phyloP scores from a whole-genome alignment of 257 asterid species.

The Solanum paucissectum region DNA sequence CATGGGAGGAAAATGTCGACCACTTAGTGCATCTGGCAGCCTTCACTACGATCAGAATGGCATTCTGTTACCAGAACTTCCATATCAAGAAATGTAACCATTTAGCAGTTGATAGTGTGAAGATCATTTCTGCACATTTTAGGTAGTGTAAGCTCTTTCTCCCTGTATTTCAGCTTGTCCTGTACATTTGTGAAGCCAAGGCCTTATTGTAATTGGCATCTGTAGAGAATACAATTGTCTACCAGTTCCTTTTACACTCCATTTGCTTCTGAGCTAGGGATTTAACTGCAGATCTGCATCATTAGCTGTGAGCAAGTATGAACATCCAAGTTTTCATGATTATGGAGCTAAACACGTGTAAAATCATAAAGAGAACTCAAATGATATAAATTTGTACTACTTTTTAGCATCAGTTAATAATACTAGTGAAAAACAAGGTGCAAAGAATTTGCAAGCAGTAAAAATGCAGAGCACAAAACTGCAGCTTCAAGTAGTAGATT shows the following conservation, averaged over 20 bases:
- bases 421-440: not conserved
- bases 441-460: not conserved
- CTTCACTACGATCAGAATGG: slow-evolving; percentile 53
- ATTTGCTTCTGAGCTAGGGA: no score
- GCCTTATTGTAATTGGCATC: not conserved
- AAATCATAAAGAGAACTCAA: not conserved
- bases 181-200: not conserved
- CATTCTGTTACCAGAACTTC: slow-evolving; percentile 33
- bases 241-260: not conserved
- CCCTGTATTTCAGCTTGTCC: not conserved
- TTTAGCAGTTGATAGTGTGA: not conserved
- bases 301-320: not conserved
- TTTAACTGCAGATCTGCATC: not conserved
- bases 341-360: not conserved
- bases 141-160: not conserved
- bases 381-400: not conserved
- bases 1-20: slow-evolving; percentile 59
- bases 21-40: slow-evolving; percentile 36
- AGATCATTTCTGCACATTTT: not conserved
- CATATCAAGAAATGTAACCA: not conserved
- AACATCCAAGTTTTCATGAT: not conserved
- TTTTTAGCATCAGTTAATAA: not conserved
- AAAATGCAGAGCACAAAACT: not conserved
- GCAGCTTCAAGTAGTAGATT: not conserved
- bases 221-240: not conserved